A percentile compares a stretch with the other conserved stretches of the same genome.
Conservation (phyloP, 2,329 filamentous ascomycete species). For the Rutstroemia sp. region DNA sequence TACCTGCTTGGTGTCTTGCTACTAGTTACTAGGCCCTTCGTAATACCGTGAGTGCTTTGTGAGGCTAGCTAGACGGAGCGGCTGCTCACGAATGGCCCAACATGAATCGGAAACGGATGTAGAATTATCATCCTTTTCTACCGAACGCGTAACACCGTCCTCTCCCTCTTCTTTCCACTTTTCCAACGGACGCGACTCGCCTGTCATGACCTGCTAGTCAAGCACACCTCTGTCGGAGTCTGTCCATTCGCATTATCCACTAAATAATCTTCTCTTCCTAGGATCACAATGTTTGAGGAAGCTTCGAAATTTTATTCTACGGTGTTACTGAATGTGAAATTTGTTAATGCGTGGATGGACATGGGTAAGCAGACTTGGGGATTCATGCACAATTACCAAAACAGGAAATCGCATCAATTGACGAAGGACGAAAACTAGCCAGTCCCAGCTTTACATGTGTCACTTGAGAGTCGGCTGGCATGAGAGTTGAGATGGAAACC, state of each 20-base stretch:
- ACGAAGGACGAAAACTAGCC: neutral
- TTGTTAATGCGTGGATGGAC: conserved; percentile 4
- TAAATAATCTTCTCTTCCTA: neutral
- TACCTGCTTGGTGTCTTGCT: too few species aligned
- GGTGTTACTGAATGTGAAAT: neutral
- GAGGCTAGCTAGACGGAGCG: too few species aligned
- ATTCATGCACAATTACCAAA: neutral
- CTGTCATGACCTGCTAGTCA: too few species aligned
- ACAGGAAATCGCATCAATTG: conserved; percentile 1
- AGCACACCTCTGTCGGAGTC: too few species aligned
- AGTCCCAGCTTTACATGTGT: neutral
- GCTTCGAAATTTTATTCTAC: neutral
- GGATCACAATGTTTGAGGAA: neutral
- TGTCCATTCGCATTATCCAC: neutral
- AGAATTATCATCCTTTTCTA: neutral
- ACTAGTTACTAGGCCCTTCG: too few species aligned
- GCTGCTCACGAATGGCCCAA: neutral
- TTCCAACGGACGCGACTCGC: too few species aligned
- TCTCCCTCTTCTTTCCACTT: neutral
- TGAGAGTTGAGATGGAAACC: neutral
- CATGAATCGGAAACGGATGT: neutral
- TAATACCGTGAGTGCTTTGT: too few species aligned
- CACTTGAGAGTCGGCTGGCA: neutral
- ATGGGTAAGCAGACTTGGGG: neutral
- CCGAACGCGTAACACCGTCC: neutral